Conservation (phyloP, 352 stramenopile genomes). For the Phytophthora podocarpi region DNA sequence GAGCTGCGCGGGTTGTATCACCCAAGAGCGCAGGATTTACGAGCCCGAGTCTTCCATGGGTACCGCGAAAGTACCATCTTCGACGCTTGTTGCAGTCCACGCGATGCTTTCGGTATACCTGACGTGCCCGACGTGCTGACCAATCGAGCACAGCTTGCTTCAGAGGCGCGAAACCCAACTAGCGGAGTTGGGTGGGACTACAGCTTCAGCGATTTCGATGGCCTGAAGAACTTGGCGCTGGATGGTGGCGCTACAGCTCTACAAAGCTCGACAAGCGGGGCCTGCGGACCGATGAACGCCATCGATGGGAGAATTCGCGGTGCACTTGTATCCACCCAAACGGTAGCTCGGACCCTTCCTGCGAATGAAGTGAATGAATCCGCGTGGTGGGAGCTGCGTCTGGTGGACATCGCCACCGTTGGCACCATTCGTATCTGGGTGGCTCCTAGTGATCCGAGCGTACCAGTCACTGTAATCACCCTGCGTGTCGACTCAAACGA, state of each 20-base stretch:
- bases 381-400: slow-evolving; percentile 76
- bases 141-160: slow-evolving; percentile 50
- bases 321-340: slow-evolving; percentile 42
- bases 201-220: slow-evolving; percentile 58
- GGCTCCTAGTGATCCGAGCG: slow-evolving; percentile 27
- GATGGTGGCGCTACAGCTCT: slow-evolving; percentile 54
- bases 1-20: slow-evolving; percentile 73
- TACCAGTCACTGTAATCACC: slow-evolving; percentile 34
- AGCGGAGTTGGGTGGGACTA: slow-evolving; percentile 79
- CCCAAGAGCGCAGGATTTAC: slow-evolving; percentile 57
- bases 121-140: slow-evolving; percentile 40
- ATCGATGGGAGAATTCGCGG: slow-evolving; percentile 68
- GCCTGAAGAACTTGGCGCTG: slow-evolving; percentile 53
- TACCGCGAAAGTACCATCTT: slow-evolving; percentile 48
- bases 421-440: slow-evolving; percentile 72
- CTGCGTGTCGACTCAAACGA: slow-evolving; percentile 44
- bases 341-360: slow-evolving; percentile 52
- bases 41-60: slow-evolving; percentile 57
- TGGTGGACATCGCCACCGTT: slow-evolving; percentile 47
- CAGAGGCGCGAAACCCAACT: slow-evolving; percentile 49
- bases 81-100: slow-evolving; percentile 41
- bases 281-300: slow-evolving; percentile 57
- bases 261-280: slow-evolving; percentile 72
- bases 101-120: slow-evolving; percentile 51
- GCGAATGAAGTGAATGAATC: slow-evolving; percentile 27